A percentile compares a stretch with the other conserved stretches of the same genome.
Conservation (phyloP, 345 rosid species). For the Cardamine chenopodiifolia region DNA sequence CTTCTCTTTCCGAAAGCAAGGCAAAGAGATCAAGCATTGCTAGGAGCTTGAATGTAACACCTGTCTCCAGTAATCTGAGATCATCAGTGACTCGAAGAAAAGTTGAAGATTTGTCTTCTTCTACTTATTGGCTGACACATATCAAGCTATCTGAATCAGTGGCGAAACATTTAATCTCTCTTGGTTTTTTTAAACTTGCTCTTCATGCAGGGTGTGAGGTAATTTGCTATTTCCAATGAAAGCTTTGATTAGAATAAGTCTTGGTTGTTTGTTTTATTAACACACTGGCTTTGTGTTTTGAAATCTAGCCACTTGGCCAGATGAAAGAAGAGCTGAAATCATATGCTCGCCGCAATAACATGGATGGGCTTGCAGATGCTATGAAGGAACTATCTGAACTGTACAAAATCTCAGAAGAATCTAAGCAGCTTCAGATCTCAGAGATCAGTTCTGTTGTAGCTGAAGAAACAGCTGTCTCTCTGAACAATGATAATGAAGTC, state of each 20-base stretch:
- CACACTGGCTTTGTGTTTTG: constrained; percentile 19
- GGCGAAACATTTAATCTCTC: constrained; percentile 72
- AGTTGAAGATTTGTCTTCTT: constrained; percentile 52
- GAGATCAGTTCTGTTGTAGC: constrained; percentile 62
- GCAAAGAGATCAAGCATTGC: constrained; percentile 45
- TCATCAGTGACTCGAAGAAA: constrained; percentile 55
- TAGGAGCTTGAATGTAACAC: constrained; percentile 57
- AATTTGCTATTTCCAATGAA: not conserved
- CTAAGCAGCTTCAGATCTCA: constrained; percentile 61
- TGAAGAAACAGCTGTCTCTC: constrained; percentile 40
- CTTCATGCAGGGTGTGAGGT: constrained; percentile 89
- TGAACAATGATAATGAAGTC: constrained; percentile 31
- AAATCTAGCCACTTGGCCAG: constrained; percentile 61
- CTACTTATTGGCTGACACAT: constrained; percentile 75
- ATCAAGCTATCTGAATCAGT: constrained; percentile 78
- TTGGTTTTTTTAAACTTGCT: constrained; percentile 91
- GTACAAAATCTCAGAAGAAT: constrained; percentile 56
- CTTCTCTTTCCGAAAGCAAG: constrained; percentile 66
- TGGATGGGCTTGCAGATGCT: constrained; percentile 55
- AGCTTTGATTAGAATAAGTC: not conserved
- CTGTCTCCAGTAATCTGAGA: constrained; percentile 56
- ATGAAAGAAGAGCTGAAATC: constrained; percentile 78
- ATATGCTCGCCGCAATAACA: constrained; percentile 60
- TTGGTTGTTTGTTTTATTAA: not conserved
- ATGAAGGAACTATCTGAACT: constrained; percentile 60